Evolutionary conservation across 305 asterid species (phyloP).

Genomic region (Nicotiana rustica): DNA sequence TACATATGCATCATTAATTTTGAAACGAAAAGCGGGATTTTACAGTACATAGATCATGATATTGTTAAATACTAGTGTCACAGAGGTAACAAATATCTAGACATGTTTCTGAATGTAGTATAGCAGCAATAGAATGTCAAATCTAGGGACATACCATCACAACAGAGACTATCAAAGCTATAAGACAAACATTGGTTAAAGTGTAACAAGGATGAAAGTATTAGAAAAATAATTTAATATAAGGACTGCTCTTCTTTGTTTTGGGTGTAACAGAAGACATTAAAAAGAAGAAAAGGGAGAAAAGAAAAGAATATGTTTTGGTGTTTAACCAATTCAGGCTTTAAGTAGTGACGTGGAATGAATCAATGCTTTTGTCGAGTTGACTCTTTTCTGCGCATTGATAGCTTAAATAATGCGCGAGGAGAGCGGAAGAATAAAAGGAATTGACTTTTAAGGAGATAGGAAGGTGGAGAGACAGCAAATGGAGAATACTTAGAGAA

Average conservation of each 20-base stretch:
- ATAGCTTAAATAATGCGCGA: background rate
- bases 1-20: background rate
- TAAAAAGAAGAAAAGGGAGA: background rate
- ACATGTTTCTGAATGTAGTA: background rate
- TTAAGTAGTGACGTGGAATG: constrained; percentile 3
- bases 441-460: background rate
- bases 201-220: constrained; percentile 16
- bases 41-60: constrained; percentile 16
- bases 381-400: background rate
- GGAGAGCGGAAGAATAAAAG: background rate
- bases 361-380: background rate
- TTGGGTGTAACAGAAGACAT: background rate
- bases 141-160: background rate
- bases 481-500: constrained; percentile 7
- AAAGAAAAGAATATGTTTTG: background rate
- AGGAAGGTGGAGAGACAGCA: constrained; percentile 10
- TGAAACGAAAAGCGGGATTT: background rate
- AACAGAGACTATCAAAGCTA: background rate
- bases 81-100: background rate
- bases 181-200: background rate
- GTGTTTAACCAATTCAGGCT: constrained; percentile 6
- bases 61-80: background rate
- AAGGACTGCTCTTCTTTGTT: background rate
- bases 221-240: background rate
- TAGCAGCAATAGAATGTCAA: background rate